A percentile compares a stretch with the other conserved stretches of the same genome.
Conservation (phyloP, 495 filamentous ascomycete species). For the Polyplosphaeria fusca region DNA sequence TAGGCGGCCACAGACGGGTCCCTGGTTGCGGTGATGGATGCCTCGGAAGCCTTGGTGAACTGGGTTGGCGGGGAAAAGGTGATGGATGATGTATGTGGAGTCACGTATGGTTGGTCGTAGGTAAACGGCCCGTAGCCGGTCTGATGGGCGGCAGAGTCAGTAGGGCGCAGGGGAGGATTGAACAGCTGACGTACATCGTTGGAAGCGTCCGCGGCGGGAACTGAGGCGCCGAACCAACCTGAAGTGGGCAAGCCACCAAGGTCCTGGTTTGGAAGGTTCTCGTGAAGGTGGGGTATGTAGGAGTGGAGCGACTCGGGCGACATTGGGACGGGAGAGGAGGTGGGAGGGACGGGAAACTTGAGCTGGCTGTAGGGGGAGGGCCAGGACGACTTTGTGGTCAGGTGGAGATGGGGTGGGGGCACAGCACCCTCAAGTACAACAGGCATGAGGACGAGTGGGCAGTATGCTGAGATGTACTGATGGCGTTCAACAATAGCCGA, state of each 20-base stretch:
- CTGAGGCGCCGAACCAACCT: slow-evolving; percentile 23
- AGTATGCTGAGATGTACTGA: slow-evolving; percentile 10
- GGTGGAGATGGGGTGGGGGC: slow-evolving; percentile 32
- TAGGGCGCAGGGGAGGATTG: background rate
- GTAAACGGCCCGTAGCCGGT: slow-evolving; percentile 14
- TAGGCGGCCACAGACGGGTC: slow-evolving; percentile 19
- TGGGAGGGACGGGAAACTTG: slow-evolving; percentile 10
- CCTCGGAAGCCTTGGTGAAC: slow-evolving; percentile 9
- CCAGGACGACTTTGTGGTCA: slow-evolving; percentile 27
- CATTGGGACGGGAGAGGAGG: slow-evolving; percentile 28
- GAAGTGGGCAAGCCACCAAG: slow-evolving; percentile 24
- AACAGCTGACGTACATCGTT: slow-evolving; percentile 27
- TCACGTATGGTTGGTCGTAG: slow-evolving; percentile 33
- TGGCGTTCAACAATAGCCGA: slow-evolving; percentile 18
- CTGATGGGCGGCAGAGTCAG: slow-evolving; percentile 6
- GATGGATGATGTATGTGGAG: slow-evolving; percentile 28
- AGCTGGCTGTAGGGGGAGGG: slow-evolving; percentile 6
- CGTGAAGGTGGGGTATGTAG: slow-evolving; percentile 30
- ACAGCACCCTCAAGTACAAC: slow-evolving; percentile 33
- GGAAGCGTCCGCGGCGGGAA: slow-evolving; percentile 25
- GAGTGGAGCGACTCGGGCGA: slow-evolving; percentile 22
- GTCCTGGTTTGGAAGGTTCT: slow-evolving; percentile 24
- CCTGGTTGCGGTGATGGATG: slow-evolving; percentile 11
- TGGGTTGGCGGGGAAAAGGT: slow-evolving; percentile 27
- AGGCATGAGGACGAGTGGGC: slow-evolving; percentile 22